Conservation (phyloP, 108 stramenopile genomes). For the Skeletonema potamos region DNA sequence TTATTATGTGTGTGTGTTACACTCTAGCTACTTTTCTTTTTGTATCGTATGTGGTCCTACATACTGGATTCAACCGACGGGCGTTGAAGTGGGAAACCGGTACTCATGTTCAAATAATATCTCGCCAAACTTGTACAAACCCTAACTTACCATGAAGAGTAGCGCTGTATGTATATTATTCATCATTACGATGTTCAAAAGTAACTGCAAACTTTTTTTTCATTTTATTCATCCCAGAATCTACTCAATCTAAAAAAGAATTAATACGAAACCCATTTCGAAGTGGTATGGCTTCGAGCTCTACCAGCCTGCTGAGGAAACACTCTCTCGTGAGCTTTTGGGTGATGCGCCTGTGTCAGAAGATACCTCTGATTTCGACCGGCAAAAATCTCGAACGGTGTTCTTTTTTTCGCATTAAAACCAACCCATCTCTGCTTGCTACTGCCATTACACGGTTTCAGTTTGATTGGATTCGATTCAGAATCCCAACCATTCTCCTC, state of each 20-base stretch:
- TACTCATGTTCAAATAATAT: no score
- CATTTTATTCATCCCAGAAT: background rate
- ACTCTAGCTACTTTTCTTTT: background rate
- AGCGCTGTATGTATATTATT: no score
- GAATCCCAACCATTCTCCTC: background rate
- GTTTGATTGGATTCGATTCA: constrained; percentile 5
- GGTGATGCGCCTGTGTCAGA: constrained; percentile 19
- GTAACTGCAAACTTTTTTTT: no score
- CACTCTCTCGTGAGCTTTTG: constrained; percentile 11
- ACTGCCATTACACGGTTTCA: background rate
- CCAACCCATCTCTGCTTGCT: background rate
- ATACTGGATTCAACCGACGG: no score
- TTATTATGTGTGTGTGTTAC: background rate
- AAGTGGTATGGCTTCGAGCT: background rate
- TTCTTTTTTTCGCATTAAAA: background rate
- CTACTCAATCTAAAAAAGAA: background rate
- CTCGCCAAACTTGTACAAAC: no score
- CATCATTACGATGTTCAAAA: no score
- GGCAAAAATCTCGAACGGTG: constrained; percentile 1
- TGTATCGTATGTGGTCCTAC: no score
- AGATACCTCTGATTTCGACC: background rate
- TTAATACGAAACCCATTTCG: constrained; percentile 5
- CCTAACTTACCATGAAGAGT: no score
- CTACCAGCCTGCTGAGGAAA: background rate
- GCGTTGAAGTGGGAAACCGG: no score